A percentile compares a stretch with the other conserved stretches of the same genome.
phyloP scores from a whole-genome alignment of 306 rosid genomes.

The Trichosanthes cucumerina region DNA sequence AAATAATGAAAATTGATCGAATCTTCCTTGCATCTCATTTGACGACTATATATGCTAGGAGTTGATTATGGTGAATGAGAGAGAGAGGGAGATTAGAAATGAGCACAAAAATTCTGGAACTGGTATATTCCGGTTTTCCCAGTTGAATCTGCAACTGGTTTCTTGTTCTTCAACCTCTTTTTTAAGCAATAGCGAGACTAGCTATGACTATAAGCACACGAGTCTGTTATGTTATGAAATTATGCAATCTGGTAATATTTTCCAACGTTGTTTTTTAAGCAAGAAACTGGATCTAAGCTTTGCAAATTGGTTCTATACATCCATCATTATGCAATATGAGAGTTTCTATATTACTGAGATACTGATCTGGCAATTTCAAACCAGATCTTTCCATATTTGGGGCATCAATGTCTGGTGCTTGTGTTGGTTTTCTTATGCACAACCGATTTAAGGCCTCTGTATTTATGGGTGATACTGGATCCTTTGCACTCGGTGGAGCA shows the following conservation, averaged over 20 bases:
- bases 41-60: background rate
- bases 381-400: slow-evolving; percentile 89
- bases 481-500: slow-evolving; percentile 88
- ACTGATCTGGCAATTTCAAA: slow-evolving; percentile 19
- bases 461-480: slow-evolving; percentile 82
- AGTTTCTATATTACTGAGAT: background rate
- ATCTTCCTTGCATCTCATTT: background rate
- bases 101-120: background rate
- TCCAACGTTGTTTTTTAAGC: background rate
- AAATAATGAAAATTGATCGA: background rate
- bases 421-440: slow-evolving; percentile 94
- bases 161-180: no score
- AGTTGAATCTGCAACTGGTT: no score
- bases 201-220: background rate
- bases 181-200: background rate
- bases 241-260: background rate
- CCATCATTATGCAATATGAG: background rate
- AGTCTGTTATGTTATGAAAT: background rate
- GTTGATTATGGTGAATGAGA: background rate
- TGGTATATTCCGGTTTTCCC: background rate
- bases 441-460: slow-evolving; percentile 83
- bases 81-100: background rate
- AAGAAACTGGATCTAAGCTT: slow-evolving; percentile 12
- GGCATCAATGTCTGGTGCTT: slow-evolving; percentile 98
- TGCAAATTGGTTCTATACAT: background rate